Evolutionary conservation across 441 rosid genomes (phyloP), one percentile per base, ranked within the genome.

Genomic region (Erodium chrysanthum): DNA sequence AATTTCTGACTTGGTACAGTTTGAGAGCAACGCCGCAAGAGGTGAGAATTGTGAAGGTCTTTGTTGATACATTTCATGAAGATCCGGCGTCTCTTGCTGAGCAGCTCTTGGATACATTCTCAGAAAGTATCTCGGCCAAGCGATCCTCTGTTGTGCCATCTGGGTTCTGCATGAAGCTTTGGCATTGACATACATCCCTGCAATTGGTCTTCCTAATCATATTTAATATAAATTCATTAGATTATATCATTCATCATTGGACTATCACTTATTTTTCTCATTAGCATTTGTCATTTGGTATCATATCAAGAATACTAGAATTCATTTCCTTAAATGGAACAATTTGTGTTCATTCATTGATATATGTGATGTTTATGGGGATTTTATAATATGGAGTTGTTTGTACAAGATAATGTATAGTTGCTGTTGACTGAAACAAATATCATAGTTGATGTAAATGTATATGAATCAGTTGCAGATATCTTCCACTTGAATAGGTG

Each of bases 1-100:
- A 87, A 71, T 91, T 94, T 77, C 80, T 94, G 77, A 91, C 96
- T 27, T 94, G 99, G 99, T 94, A 88, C 72, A 86, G 96, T 84
- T 79, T 91, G 74, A 83, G 92, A 75, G 96, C 99, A 56, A 87
- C 85, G 54, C 70, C 83, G 31, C 85, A 84, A 65, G 97, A 91
- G 84, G 74, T 79, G 2, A 80, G 90, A 81, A 69, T 91, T 33
- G 96, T 94, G 74, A 94, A 94, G 82, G 82, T 87, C 48, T 91
- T 85, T 70, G 84, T 91, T 0, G 86, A 91, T 71, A 85, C 83
- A 0, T 90, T 94, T 54, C 77, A 71, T 18, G 88, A 84, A 23
- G 99, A 94, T 79, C 88, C 83, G 0, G 85, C 85, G 14, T 82
- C 97, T 65, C 87, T 94, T 25, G 96, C 96, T 7, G 88, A 85